Evolutionary conservation across 805 yeast species (phyloP).

Genomic region (Candida arabinofermentans): DNA sequence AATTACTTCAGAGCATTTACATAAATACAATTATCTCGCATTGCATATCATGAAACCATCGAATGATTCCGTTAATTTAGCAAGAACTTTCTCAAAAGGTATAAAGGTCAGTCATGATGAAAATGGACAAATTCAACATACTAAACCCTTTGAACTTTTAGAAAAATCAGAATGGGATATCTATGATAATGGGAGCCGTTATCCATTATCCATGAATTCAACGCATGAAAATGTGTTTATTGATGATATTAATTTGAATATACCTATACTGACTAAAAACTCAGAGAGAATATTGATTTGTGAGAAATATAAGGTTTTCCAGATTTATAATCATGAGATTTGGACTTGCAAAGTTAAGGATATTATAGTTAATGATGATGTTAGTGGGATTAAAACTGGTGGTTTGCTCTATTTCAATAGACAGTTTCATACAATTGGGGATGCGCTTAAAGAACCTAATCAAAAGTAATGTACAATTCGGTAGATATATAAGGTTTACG

Average conservation of each 20-base stretch:
- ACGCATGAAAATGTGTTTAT: conserved; percentile 9
- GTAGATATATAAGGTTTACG: background rate
- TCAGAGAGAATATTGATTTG: conserved; percentile 65
- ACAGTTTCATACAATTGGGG: conserved; percentile 46
- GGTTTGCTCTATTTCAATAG: conserved; percentile 66
- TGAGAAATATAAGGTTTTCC: conserved; percentile 45
- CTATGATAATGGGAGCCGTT: conserved; percentile 20
- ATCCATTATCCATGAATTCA: conserved; percentile 13
- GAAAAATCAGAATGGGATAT: conserved; percentile 34
- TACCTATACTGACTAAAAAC: conserved; percentile 52
- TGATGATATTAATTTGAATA: conserved; percentile 22
- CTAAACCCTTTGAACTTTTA: conserved; percentile 53
- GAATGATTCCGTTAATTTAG: conserved; percentile 48
- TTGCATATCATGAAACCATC: conserved; percentile 72
- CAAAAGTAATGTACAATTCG: conserved; percentile 16
- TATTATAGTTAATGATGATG: conserved; percentile 33
- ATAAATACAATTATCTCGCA: conserved; percentile 56
- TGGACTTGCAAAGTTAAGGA: conserved; percentile 81
- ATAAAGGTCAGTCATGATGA: conserved; percentile 40
- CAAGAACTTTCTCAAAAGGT: conserved; percentile 60
- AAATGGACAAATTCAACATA: conserved; percentile 23
- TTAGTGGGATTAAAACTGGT: conserved; percentile 42
- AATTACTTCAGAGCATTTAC: conserved; percentile 65
- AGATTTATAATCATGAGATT: conserved; percentile 81
- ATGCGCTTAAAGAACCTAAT: conserved; percentile 13